phyloP scores from a whole-genome alignment of 371 early-diverging fungal genomes.

The Mortierella sp. region DNA sequence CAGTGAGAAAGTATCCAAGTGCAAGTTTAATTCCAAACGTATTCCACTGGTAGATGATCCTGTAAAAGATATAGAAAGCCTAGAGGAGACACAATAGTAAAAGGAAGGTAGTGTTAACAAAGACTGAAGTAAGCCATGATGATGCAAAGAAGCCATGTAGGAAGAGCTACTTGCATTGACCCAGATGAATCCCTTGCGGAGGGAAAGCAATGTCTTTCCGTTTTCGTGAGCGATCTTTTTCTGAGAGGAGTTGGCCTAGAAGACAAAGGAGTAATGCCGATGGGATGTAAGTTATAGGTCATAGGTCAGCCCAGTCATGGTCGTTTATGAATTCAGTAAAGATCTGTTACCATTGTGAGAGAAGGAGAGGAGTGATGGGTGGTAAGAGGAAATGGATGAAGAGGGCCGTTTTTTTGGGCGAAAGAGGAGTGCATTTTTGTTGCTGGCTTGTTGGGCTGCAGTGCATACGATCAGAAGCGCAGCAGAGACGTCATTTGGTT shows the following conservation, averaged over 20 bases:
- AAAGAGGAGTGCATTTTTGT: not conserved
- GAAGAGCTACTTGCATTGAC: slow-evolving; percentile 69
- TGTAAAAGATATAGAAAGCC: slow-evolving; percentile 69
- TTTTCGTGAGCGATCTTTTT: slow-evolving; percentile 81
- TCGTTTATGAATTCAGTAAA: too few relatives aligned
- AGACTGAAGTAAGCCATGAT: not conserved
- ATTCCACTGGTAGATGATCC: slow-evolving; percentile 67
- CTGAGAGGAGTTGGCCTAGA: slow-evolving; percentile 83
- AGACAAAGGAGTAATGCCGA: not conserved
- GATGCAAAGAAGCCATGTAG: not conserved
- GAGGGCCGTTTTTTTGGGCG: not conserved
- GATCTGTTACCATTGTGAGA: not conserved
- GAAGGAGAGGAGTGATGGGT: not conserved
- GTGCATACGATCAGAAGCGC: slow-evolving; percentile 10
- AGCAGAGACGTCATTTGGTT: slow-evolving; percentile 1
- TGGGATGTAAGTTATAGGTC: not conserved
- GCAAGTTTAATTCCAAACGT: slow-evolving; percentile 63
- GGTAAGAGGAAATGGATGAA: not conserved
- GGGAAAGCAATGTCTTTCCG: slow-evolving; percentile 66
- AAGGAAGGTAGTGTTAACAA: not conserved
- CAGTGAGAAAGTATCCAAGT: slow-evolving; percentile 63
- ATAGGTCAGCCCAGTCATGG: too few relatives aligned
- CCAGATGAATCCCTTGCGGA: slow-evolving; percentile 70
- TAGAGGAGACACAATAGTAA: slow-evolving; percentile 16
- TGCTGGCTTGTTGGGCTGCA: not conserved